Evolutionary conservation across 805 yeast species (phyloP), one percentile per base, ranked within the genome.

Genomic region (Ogataea thermomethanolica): DNA sequence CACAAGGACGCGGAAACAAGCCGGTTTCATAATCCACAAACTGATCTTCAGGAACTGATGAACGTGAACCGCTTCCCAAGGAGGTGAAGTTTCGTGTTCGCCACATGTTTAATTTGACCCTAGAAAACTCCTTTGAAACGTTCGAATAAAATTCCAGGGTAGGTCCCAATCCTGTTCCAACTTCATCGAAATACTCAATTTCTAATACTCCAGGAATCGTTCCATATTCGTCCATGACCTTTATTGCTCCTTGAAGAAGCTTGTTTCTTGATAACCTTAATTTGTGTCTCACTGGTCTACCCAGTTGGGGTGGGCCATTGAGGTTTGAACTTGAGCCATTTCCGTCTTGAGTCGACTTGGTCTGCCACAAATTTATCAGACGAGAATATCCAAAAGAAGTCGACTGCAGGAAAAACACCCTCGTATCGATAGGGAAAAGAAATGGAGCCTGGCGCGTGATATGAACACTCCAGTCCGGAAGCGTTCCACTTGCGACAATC

Each of bases 151-250:
- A 91, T 61, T 91, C 99, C 48, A 90, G 68, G 0, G 99, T 91
- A 3, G 99, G 99, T 0, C 99, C 99, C 32, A 89, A 65, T 0
- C 99, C 99, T 0, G 96, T 82, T n/a, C 98, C 99, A 6, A 74
- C 96, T 59, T 91, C 99, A 49, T 83, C 89, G 47, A 73, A 78
- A 54, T 84, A 91, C 58, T 90, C 96, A 41, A 93, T 80, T 53
- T 91, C 98, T 15, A 91, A 64, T 4, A 85, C 69, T 22, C 88
- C 83, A 1, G 96, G 89, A n/a, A 81, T 73, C 0, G 84, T 65
- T 0, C 93, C 95, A 58, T 87, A 83, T 35, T 76, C 66, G 31
- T 79, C 82, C 61, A 93, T 66, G 2, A 90, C 84, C 53, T 86
- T 86, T 36, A 84, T 61, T 0, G 95, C 95, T 44, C 93, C 82